Evolutionary conservation across 2,329 filamentous ascomycete species (phyloP).

Genomic region (Helminthosporium solani): DNA sequence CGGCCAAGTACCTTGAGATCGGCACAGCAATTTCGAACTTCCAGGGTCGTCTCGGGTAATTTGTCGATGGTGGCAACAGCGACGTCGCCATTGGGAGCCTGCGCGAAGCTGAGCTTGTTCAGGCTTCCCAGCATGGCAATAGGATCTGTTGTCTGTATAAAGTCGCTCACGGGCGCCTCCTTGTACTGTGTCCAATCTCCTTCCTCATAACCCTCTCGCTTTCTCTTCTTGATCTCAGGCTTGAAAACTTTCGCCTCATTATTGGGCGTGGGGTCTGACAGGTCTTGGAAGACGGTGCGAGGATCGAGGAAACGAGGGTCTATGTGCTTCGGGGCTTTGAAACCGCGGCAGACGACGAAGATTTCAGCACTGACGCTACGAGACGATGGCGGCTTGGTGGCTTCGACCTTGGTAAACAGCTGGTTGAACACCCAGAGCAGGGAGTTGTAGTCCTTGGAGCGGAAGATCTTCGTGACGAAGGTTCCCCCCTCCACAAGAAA

Average conservation of each 20-base stretch:
- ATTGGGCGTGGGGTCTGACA: slow-evolving; percentile 82
- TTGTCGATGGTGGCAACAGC: slow-evolving; percentile 83
- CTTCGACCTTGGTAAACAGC: slow-evolving; percentile 90
- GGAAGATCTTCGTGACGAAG: slow-evolving; percentile 96
- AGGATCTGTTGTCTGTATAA: slow-evolving; percentile 89
- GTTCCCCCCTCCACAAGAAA: slow-evolving; percentile 76
- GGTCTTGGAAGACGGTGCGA: slow-evolving; percentile 85
- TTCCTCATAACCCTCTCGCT: slow-evolving; percentile 96
- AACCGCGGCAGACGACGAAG: slow-evolving; percentile 94
- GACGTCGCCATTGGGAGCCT: slow-evolving; percentile 74
- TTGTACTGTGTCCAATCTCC: slow-evolving; percentile 93
- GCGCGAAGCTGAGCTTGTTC: slow-evolving; percentile 81
- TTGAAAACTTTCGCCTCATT: slow-evolving; percentile 99
- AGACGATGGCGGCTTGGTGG: slow-evolving; percentile 93
- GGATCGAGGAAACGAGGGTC: slow-evolving; percentile 93
- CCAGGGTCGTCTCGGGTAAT: slow-evolving; percentile 65
- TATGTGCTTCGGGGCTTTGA: slow-evolving; percentile 89
- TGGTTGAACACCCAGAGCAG: slow-evolving; percentile 98
- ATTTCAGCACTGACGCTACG: slow-evolving; percentile 97
- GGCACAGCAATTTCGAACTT: slow-evolving; percentile 62
- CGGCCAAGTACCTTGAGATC: slow-evolving; percentile 84
- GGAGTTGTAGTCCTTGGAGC: slow-evolving; percentile 95
- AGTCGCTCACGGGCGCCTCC: slow-evolving; percentile 83
- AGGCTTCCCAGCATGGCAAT: slow-evolving; percentile 85
- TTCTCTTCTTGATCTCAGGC: slow-evolving; percentile 94